Base-by-base conservation (phyloP, 2,329 filamentous ascomycete species). In the Aspergillus transmontanensis region DNA sequence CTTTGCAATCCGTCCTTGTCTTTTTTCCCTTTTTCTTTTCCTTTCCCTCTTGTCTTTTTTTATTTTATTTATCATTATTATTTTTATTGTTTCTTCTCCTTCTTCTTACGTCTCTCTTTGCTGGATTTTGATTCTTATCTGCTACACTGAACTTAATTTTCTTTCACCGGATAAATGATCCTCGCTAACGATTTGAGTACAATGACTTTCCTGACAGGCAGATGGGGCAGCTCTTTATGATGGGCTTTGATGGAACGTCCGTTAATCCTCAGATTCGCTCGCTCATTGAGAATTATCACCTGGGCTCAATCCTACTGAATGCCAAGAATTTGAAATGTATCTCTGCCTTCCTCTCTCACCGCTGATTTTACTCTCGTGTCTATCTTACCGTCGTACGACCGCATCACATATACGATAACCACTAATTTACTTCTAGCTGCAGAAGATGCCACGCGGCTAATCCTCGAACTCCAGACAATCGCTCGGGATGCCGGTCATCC, bases 391-490 rank as follows among this genome's bases (percentile, higher is more conserved):
- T 32, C 28, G 6, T 26, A 28, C 50, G 11, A 21, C 11, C 16
- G 36, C 34, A 32, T 28, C 19, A 12, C 41, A 58, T 64, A 26
- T 32, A 66, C 68, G 64, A 59, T 64, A 58, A 14, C 58, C 60
- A 68, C 68, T 77, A 69, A 80, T 77, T 66, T 64, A 59, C 66
- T 57, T 68, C 71, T 76, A 98, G 94, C 94, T 73, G 94, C 94
- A 64, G 89, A 96, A 76, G 91, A 97, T 74, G 94, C 94, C 36
- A 94, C 94, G 50, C 87, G 86, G 73, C 85, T 98, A 48, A 92
- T 97, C 34, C 90, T 95, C 73, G 93, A 98, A 73, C 84, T 99
- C 51, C 95, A 99, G 79, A 93, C 89, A 57, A 94, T 96, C 74
- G 95, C 95, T 43, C 91, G 92, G 74, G 87, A 96, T 78, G 90